Evolutionary conservation across 257 asterid genomes (phyloP), one percentile per base, ranked within the genome.

Genomic region (Fraxinus anomala): DNA sequence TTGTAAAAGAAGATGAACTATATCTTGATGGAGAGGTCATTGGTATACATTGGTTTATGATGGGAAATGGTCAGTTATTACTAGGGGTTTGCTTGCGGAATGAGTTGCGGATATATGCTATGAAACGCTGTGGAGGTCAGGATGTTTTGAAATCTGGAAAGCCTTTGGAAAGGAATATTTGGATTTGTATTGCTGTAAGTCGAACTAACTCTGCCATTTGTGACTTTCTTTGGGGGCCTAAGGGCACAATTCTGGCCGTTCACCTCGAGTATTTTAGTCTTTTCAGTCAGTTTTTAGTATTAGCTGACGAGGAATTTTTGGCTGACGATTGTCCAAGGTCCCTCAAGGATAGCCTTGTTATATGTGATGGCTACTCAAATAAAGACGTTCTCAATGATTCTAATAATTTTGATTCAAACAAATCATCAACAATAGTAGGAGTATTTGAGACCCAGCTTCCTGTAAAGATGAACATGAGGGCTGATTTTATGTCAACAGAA

Each of bases 151-250:
- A 87, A 86, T 71, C 79, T 40, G 88, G 84, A 80, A 89, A 82
- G 65, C 79, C 82, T 83, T 30, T 73, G 75, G 91, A 92, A 81
- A 89, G 76, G 76, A 86, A 83, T 84, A 78, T 88, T 73, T 95
- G 98, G 98, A 78, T 87, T 44, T 92, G 98, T 81, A 85, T 93
- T 79, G 98, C 98, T 21, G 85, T 77, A 71, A 82, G 79, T 78
- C 84, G 80, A 75, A 86, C 83, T 75, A 47, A 83, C 80, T 91
- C 93, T 78, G 82, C 84, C 70, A 86, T 87, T 78, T 86, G 81
- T 12, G 91, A 92, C 79, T 93, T 95, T 81, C 90, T 85, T 76
- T 95, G 99, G 99, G 98, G 97, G 70, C 97, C 99, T 72, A 93
- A 89, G 79, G 94, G 94, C 73, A 85, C 88, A 36, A 75, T 87